Base-by-base conservation (phyloP, 768 basidiomycete species). In the Boletellus ananas region DNA sequence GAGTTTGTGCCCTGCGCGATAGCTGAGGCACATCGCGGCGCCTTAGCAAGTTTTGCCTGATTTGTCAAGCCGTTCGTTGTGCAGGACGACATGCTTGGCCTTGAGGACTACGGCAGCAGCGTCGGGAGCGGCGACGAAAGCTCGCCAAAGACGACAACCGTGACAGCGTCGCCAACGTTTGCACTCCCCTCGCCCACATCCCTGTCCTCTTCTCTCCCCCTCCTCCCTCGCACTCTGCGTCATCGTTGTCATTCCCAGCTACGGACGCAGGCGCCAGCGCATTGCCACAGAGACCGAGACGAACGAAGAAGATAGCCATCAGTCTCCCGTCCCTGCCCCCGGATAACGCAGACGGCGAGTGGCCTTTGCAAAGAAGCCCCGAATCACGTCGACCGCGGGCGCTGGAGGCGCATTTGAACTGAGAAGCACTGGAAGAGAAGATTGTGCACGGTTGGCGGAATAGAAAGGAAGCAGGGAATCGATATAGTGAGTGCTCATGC, bases 401-500 rank as follows among this genome's bases (percentile, higher is more conserved):
- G 80, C 80, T 23, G 87, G 87, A 93, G 49, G 91, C 91, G 1
- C 92, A 90, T 62, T 69, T 82, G 62, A 93, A 93, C 60, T 80
- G 90, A 29, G 90, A 90, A 45, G 82, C 79, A 0, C 59, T 94
- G 55, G 91, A 94, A 64, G 90, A 91, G 52, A 82, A 71, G 70
- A 90, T 93, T 56, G 90, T 91, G 0, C 83, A 90, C 66, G 90
- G 85, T 3, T 76, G 84, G 54, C 74, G 87, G 53, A 93, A 93
- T 60, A 77, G 90, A 54, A 93, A 93, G 65, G 88, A 91, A 62
- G 90, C 91, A 0, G 91, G 91, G 11, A 92, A 90, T 69, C 93
- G 92, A 76, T 93, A 94, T 58, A 91, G 91, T 85, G 58, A 53
- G 78, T 71, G n/a, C 27, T 39, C 52, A 77, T 70, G n/a, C 25